Conservation (phyloP, 1,284 basidiomycete species). For the Ceratobasidium sp. region DNA sequence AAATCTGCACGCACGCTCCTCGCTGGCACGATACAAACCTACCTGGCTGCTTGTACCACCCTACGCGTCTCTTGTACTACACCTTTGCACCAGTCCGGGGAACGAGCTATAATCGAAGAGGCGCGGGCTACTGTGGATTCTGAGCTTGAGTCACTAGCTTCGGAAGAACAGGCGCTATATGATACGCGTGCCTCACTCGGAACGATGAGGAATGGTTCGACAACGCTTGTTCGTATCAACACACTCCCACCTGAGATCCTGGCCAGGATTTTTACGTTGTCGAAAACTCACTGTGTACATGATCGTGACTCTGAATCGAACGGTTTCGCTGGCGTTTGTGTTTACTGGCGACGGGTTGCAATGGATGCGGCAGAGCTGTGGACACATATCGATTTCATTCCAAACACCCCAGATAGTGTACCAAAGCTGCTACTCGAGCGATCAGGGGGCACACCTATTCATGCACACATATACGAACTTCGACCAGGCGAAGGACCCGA, state of each 20-base stretch:
- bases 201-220: neutral
- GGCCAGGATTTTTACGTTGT: neutral
- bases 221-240: neutral
- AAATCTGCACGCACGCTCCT: neutral
- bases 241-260: slow-evolving; percentile 10
- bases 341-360: neutral
- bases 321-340: neutral
- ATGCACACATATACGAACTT: neutral
- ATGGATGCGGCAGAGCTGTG: neutral
- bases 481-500: neutral
- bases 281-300: neutral
- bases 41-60: neutral
- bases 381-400: neutral
- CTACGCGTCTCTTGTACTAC: neutral
- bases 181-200: neutral
- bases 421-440: neutral
- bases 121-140: neutral
- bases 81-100: neutral
- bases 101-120: neutral
- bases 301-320: neutral
- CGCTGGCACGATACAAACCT: neutral
- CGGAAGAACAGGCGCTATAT: neutral
- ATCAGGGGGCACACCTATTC: neutral
- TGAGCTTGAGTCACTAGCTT: slow-evolving; percentile 6
- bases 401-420: neutral